Conservation (phyloP, 2,329 filamentous ascomycete genomes). For the Mycosphaerelloides madeirae region DNA sequence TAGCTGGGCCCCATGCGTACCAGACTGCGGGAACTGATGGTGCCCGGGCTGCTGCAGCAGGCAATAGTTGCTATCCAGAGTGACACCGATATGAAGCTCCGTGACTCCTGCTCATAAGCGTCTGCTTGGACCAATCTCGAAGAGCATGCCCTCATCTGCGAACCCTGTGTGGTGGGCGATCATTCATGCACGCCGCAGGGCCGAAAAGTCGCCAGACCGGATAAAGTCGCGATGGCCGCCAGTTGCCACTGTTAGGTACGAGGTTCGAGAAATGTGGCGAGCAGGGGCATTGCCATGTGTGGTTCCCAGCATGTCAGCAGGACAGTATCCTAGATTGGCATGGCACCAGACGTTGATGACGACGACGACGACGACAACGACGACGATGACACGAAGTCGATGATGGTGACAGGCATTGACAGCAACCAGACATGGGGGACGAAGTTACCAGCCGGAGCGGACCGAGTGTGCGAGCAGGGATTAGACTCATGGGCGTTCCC, state of each 20-base stretch:
- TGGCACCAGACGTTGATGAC: neutral
- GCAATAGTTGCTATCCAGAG: slow-evolving; percentile 13
- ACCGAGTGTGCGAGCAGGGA: neutral
- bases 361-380: no score
- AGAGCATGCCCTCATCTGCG: slow-evolving; percentile 11
- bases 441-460: slow-evolving; percentile 1
- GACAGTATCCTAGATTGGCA: neutral
- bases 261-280: slow-evolving; percentile 7
- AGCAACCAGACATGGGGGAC: neutral
- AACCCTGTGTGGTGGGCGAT: slow-evolving; percentile 17
- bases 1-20: no score
- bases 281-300: slow-evolving; percentile 4
- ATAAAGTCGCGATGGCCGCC: slow-evolving; percentile 7
- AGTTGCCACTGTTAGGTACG: slow-evolving; percentile 6
- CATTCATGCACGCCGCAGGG: slow-evolving; percentile 10
- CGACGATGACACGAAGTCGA: neutral
- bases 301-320: neutral
- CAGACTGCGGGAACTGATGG: neutral
- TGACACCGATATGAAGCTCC: slow-evolving; percentile 12
- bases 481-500: neutral
- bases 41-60: slow-evolving; percentile 9
- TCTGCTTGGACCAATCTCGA: no score
- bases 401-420: neutral
- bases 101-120: no score
- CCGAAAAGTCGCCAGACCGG: slow-evolving; percentile 14